Conservation (phyloP, 2,329 filamentous ascomycete genomes). For the Penicillium thymicola region DNA sequence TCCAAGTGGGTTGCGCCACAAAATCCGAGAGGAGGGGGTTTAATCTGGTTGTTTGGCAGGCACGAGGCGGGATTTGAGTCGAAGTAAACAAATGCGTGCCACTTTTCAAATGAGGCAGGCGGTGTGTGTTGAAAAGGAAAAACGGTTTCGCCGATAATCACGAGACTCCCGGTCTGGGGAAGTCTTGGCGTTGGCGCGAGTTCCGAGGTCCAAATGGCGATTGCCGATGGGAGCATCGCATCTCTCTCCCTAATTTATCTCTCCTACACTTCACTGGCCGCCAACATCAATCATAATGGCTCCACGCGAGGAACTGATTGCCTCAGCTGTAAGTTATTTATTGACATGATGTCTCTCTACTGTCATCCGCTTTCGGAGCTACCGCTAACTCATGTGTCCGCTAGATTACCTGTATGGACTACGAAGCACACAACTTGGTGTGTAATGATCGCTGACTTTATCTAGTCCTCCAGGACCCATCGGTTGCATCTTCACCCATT, state of each 20-base stretch:
- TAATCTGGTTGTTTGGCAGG: constrained; percentile 16
- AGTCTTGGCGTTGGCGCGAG: constrained; percentile 24
- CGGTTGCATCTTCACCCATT: constrained; percentile 80
- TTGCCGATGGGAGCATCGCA: constrained; percentile 25
- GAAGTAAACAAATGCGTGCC: constrained; percentile 40
- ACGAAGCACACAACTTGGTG: not conserved
- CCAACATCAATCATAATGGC: constrained; percentile 62
- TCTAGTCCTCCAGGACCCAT: constrained; percentile 88
- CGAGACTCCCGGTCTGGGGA: constrained; percentile 33
- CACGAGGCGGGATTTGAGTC: constrained; percentile 7
- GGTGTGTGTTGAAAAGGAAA: constrained; percentile 23
- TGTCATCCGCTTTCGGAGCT: constrained; percentile 24
- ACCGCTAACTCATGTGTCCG: constrained; percentile 24
- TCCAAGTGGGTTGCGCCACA: constrained; percentile 8
- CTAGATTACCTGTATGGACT: constrained; percentile 51
- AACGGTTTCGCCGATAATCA: constrained; percentile 25
- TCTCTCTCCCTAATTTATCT: constrained; percentile 16
- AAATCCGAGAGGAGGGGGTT: constrained; percentile 18
- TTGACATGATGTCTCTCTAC: constrained; percentile 13
- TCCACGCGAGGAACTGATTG: constrained; percentile 80
- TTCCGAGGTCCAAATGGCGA: constrained; percentile 39
- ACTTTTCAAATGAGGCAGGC: constrained; percentile 27
- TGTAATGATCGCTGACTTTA: constrained; percentile 16
- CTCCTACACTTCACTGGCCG: constrained; percentile 9
- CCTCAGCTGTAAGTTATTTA: constrained; percentile 65